Base-by-base conservation (phyloP, 176 grass and related monocot genomes). In the Aegilops bicornis region DNA sequence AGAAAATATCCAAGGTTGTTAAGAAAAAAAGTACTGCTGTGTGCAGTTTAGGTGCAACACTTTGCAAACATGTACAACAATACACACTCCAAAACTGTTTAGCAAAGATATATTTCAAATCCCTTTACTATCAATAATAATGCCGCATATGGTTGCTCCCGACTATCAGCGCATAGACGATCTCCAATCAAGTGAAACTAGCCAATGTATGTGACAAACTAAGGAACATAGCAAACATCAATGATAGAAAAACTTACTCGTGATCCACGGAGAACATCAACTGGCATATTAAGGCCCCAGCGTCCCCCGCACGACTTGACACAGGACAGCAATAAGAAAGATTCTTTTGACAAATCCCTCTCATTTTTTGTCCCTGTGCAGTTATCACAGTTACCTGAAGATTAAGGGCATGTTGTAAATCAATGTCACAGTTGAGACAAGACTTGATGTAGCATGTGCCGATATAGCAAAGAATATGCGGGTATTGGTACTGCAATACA, bases 251-350 rank as follows among this genome's bases (percentile, higher is more conserved):
- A 89, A 50, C 50, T 9, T 96, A 98, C 96, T 50, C 79, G 82
- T 94, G 93, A 95, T 85, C 96, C 96, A 56, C 92, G 93, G 82
- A 98, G 96, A 92, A 98, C 79, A 77, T 96, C 96, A 64, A 96
- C 77, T 68, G 91, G 96, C 87, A 98, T 89, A 87, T 98, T 95
- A 77, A 94, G 89, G 69, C 96, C 96, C 87, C 93, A 98, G 40
- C 40, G 69, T 59, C 96, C 93, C 40, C 96, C 90, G 66, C 96
- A 98, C 61, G 88, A 98, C 83, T 88, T 95, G 81, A 98, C 89
- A 84, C 91, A 96, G 42, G 96, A 98, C 52, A 98, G 56, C 77
- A 98, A 86, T 76, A 98, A 91, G 82, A 94, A 94, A 4, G 86
- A 86, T 91, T 95, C 96, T 94, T 84, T 96, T 86, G 96, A 92